These are phyloP conservation scores for Globisporangium alternatum DNA, from an alignment of 352 stramenopile genomes.

Conservation along the genomic window DNA sequence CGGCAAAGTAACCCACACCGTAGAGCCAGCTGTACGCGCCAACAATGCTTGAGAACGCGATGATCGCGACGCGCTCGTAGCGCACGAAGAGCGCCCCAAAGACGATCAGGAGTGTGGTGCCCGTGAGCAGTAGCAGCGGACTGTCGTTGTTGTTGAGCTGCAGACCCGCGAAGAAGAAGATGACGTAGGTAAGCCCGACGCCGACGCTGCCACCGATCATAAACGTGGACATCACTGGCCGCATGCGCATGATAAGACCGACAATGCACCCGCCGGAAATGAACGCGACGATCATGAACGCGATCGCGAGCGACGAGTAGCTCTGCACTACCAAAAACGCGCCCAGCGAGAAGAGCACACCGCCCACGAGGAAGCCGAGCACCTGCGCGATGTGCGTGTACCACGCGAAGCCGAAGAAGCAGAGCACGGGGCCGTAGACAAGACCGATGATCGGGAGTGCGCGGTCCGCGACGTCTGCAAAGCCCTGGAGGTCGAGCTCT, in stretches of 20 bases:
- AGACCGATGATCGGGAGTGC: conserved; percentile 18
- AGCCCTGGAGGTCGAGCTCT: conserved; percentile 4
- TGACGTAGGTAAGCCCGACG: conserved; percentile 11
- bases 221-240: conserved; percentile 10
- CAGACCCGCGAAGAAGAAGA: conserved; percentile 6
- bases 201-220: conserved; percentile 22
- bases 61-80: conserved; percentile 17
- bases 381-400: conserved; percentile 17
- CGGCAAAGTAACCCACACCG: conserved; percentile 31
- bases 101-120: not conserved
- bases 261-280: conserved; percentile 18
- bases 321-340: conserved; percentile 8
- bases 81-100: conserved; percentile 6
- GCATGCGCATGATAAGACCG: conserved; percentile 17
- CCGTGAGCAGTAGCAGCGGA: not conserved
- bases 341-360: conserved; percentile 16
- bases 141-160: conserved; percentile 8
- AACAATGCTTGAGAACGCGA: conserved; percentile 28
- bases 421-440: conserved; percentile 23
- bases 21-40: conserved; percentile 25
- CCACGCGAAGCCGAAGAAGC: conserved; percentile 28
- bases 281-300: conserved; percentile 25
- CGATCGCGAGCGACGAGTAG: conserved; percentile 11
- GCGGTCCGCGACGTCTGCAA: conserved; percentile 2
- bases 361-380: conserved; percentile 18